Conservation (phyloP, 305 asterid species). For the Fraxinus angustifolia region DNA sequence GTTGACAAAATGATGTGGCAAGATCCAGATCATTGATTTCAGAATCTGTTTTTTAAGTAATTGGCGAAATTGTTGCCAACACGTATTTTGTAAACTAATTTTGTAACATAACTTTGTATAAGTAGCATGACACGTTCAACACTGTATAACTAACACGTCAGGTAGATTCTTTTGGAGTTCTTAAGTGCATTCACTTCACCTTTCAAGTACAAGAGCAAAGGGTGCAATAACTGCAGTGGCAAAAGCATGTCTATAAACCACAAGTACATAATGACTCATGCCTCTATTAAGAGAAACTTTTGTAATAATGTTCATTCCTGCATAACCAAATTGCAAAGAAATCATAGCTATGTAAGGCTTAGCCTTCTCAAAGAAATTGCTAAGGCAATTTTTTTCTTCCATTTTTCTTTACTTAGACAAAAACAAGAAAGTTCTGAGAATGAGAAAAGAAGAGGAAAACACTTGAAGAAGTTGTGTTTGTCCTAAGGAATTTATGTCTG, state of each 20-base stretch:
- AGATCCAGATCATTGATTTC: too few relatives aligned
- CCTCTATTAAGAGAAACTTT: slow-evolving; percentile 57
- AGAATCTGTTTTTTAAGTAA: too few relatives aligned
- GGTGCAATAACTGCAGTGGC: slow-evolving; percentile 60
- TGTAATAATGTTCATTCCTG: slow-evolving; percentile 61
- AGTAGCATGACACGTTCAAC: background rate
- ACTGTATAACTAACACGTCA: background rate
- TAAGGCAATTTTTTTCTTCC: slow-evolving; percentile 37
- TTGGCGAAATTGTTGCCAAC: too few relatives aligned
- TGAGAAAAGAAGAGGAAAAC: slow-evolving; percentile 26
- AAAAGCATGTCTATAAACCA: slow-evolving; percentile 62
- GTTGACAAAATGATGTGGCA: too few relatives aligned
- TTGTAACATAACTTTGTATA: too few relatives aligned
- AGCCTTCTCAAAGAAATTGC: slow-evolving; percentile 33
- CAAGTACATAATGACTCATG: slow-evolving; percentile 65
- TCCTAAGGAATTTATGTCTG: slow-evolving; percentile 29
- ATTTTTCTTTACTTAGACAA: slow-evolving; percentile 8
- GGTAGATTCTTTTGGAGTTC: background rate
- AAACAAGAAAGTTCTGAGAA: background rate
- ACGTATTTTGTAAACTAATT: too few relatives aligned
- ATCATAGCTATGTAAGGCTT: slow-evolving; percentile 59
- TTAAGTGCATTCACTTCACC: slow-evolving; percentile 29
- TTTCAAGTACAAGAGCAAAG: slow-evolving; percentile 61
- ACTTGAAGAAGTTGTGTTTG: slow-evolving; percentile 35
- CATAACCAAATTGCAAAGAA: slow-evolving; percentile 56